Evolutionary conservation across 1,284 basidiomycete genomes (phyloP), one percentile per base, ranked within the genome.

Genomic region (Phylloboletellus chloephorus): DNA sequence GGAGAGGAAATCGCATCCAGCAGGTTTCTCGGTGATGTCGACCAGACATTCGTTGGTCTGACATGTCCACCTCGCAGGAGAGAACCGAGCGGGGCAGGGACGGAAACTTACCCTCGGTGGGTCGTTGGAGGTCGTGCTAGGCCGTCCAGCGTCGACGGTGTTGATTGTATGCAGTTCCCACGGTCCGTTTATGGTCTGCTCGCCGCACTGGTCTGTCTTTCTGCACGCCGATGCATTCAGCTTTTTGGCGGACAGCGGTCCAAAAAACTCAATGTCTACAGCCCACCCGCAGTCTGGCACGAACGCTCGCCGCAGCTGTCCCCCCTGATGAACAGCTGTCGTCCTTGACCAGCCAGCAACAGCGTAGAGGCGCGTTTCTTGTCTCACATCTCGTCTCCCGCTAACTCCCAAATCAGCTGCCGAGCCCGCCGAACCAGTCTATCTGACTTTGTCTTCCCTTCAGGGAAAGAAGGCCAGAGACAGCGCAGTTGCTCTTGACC

Each of bases 401-500:
- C 52, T 64, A 5, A 59, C 36, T 2, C 22, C 13, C 28, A 8
- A 16, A n/a, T 17, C 46, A 79, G 78, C 60, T 17, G 38, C 58
- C 20, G 64, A 73, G 31, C 52, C 72, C 11, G 43, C 58, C 9
- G 60, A 69, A 41, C 82, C 81, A 19, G 64, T 83, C 13, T 78
- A 75, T 48, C 63, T 87, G 13, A 64, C 72, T 16, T 62, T 87
- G 51, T 78, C 79, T 4, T 70, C 73, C 36, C 70, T 83, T 12
- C 61, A 82, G 24, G 73, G 69, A 47, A 69, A 67, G 22, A 58
- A 65, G 31, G 63, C 62, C 22, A 62, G 69, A 29, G 67, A 71
- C 15, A 69, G 72, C 43, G 68, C 88, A 17, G 86, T 88, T 22
- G 74, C 79, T 34, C 79, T 95, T 24, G 81, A 93, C 49, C 78